phyloP scores from a whole-genome alignment of 768 basidiomycete species.

The Grammothele lineata region DNA sequence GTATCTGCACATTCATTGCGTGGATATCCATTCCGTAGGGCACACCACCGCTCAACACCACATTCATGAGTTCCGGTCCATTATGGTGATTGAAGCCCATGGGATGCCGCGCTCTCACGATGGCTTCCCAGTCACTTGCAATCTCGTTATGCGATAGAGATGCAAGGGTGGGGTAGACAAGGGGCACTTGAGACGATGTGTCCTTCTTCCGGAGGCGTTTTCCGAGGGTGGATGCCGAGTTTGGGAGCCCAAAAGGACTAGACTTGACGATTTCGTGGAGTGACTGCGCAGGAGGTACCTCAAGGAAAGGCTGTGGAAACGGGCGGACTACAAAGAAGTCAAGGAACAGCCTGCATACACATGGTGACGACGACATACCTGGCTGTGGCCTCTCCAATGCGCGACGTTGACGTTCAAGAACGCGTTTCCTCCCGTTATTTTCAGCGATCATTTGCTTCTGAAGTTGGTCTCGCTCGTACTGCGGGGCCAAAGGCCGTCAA shows the following conservation, averaged over 20 bases:
- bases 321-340: slow-evolving; percentile 46
- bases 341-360: too few relatives aligned
- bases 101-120: slow-evolving; percentile 22
- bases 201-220: slow-evolving; percentile 15
- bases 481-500: background rate
- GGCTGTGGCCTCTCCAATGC: slow-evolving; percentile 72
- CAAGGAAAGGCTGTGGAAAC: slow-evolving; percentile 51
- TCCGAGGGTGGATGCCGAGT: slow-evolving; percentile 14
- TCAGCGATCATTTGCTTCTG: slow-evolving; percentile 89
- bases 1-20: slow-evolving; percentile 13
- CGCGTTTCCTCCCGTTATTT: slow-evolving; percentile 79
- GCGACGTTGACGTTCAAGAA: slow-evolving; percentile 82
- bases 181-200: slow-evolving; percentile 5
- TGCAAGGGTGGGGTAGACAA: slow-evolving; percentile 28
- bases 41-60: slow-evolving; percentile 9
- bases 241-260: slow-evolving; percentile 41
- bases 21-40: slow-evolving; percentile 19
- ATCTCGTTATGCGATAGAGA: slow-evolving; percentile 28
- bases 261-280: slow-evolving; percentile 65
- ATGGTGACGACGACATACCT: too few relatives aligned
- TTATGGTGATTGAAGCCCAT: slow-evolving; percentile 15
- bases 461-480: slow-evolving; percentile 75
- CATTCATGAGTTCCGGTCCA: slow-evolving; percentile 8
- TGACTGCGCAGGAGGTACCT: slow-evolving; percentile 52
- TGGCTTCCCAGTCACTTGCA: slow-evolving; percentile 27